Conservation (phyloP, 225 moss, liverwort and hornwort genomes). For the Thuidium tamariscinum region DNA sequence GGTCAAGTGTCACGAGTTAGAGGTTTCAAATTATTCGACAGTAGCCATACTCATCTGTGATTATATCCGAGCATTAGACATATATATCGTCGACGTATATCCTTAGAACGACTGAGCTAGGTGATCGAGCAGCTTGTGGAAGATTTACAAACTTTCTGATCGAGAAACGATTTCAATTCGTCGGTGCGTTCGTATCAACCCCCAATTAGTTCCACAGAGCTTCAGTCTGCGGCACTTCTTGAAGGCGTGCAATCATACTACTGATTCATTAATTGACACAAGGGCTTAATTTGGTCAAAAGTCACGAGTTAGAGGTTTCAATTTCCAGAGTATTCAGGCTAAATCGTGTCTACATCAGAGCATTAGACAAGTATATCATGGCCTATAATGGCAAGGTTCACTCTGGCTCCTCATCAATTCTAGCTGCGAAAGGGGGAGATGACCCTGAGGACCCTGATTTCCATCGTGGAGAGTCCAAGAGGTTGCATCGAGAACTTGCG, state of each 20-base stretch:
- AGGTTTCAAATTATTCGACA: neutral
- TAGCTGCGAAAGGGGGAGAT: neutral
- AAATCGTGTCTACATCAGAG: too few relatives aligned
- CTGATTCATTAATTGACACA: neutral
- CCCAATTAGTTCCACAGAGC: neutral
- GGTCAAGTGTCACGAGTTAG: neutral
- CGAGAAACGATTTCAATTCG: neutral
- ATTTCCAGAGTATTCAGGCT: too few relatives aligned
- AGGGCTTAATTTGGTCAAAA: neutral
- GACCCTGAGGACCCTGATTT: neutral
- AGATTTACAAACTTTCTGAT: neutral
- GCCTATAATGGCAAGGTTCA: neutral
- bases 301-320: too few relatives aligned
- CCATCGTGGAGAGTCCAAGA: neutral
- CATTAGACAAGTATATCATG: neutral
- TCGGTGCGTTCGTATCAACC: neutral
- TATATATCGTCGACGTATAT: neutral
- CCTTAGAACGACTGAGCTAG: neutral
- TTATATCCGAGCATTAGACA: neutral
- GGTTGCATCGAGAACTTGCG: neutral
- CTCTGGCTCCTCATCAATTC: too few relatives aligned
- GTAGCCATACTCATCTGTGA: too few relatives aligned
- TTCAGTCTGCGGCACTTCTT: neutral
- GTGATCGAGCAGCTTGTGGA: neutral
- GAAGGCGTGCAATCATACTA: neutral